These are phyloP conservation scores for Microbotryomycetes sp. DNA, from an alignment of 1,284 basidiomycete species.

Conservation along the genomic window DNA sequence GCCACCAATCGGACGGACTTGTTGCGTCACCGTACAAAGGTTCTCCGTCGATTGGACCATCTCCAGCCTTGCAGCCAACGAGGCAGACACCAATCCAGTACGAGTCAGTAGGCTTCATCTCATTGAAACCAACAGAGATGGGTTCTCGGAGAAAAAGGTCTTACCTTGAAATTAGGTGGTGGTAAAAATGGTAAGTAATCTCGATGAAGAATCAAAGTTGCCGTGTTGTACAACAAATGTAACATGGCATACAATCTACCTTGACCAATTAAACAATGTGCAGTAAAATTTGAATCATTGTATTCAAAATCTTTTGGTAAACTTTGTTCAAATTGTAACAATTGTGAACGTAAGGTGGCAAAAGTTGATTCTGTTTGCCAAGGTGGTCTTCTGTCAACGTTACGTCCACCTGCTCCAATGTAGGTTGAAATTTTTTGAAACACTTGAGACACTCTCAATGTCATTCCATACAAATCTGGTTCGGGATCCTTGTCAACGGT, in stretches of 20 bases:
- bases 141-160: not conserved
- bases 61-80: constrained; percentile 19
- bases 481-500: not conserved
- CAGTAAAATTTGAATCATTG: constrained; percentile 26
- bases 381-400: constrained; percentile 30
- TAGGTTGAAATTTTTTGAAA: constrained; percentile 30
- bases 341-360: constrained; percentile 16
- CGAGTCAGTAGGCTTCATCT: too few relatives aligned
- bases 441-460: constrained; percentile 31
- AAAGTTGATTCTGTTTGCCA: constrained; percentile 33
- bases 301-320: constrained; percentile 25
- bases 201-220: constrained; percentile 31
- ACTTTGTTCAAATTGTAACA: constrained; percentile 20
- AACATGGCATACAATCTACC: constrained; percentile 30
- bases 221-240: constrained; percentile 26
- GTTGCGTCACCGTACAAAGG: constrained; percentile 22
- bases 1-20: constrained; percentile 25
- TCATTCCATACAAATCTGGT: constrained; percentile 9
- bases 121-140: too few relatives aligned
- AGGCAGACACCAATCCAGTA: too few relatives aligned
- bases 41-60: constrained; percentile 34
- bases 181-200: constrained; percentile 36
- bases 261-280: constrained; percentile 26
- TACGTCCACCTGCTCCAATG: constrained; percentile 30
- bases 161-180: constrained; percentile 28